Evolutionary conservation across 2,329 filamentous ascomycete genomes (phyloP), one percentile per base, ranked within the genome.

Genomic region (Sporothrix luriei): DNA sequence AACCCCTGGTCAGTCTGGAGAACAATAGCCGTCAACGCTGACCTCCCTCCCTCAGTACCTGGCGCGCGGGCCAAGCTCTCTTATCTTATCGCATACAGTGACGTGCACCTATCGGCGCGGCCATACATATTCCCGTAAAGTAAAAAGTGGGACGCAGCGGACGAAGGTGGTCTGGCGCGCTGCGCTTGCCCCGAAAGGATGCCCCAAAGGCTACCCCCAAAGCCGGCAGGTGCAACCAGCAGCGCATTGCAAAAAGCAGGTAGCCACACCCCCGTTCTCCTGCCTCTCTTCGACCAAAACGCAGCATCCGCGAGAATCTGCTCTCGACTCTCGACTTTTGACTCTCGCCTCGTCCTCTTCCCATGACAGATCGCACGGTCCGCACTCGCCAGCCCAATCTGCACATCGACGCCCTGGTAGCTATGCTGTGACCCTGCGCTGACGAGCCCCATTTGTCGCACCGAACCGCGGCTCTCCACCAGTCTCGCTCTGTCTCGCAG

Each of bases 71-170:
- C n/a, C 21, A 21, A 62, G 57, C 61, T 69, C n/a, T 57, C 69
- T 70, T 70, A 70, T 69, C 68, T 66, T 69, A 69, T 70, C 69
- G 38, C 13, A 6, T 21, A n/a, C 51, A 49, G 65, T 62, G 69
- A 70, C 69, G 69, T 64, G 64, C 43, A 54, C 40, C 19, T 48
- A 13, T 51, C 69, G 69, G 69, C 49, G 19, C 69, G 69, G 69
- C 62, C 19, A 67, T 70, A 70, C 64, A 24, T 62, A 68, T 57
- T n/a, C 67, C 69, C 69, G 69, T 13, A 46, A 1, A 43, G 40
- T 43, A 43, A 43, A 67, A 48, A 70, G 66, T 70, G 69, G 69
- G 29, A 26, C 52, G 2, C 29, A 16, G 21, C 16, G 38, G 33
- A 33, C 16, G 51, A 19, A 24, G 43, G 38, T 51, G 49, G 55